These are phyloP conservation scores for Botrytis deweyae DNA, from an alignment of 2,329 filamentous ascomycete species.

Conservation along the genomic window DNA sequence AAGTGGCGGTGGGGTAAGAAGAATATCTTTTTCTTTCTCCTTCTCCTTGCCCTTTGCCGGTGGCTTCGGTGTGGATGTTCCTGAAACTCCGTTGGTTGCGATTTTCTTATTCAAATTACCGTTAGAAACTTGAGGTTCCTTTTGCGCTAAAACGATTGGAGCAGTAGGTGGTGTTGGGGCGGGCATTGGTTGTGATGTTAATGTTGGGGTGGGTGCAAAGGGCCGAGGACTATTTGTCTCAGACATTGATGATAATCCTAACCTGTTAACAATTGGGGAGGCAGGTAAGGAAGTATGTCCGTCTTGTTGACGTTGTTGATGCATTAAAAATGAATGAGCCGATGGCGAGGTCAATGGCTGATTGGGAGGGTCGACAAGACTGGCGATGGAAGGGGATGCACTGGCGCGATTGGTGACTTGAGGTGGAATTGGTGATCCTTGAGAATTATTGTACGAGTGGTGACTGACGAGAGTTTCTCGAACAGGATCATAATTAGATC, in stretches of 20 bases:
- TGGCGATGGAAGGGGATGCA: constrained; percentile 87
- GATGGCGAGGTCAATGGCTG: constrained; percentile 38
- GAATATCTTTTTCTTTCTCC: constrained; percentile 28
- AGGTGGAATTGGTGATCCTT: constrained; percentile 46
- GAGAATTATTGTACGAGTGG: constrained; percentile 46
- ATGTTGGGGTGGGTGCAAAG: constrained; percentile 12
- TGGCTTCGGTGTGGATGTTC: constrained; percentile 50
- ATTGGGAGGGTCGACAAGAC: constrained; percentile 73
- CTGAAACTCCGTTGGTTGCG: constrained; percentile 47
- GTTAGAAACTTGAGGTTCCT: neutral
- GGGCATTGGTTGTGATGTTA: constrained; percentile 13
- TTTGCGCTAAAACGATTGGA: constrained; percentile 16
- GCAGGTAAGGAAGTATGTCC: constrained; percentile 34
- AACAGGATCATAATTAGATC: constrained; percentile 67
- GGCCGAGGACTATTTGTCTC: constrained; percentile 8
- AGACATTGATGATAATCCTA: constrained; percentile 29
- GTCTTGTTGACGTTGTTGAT: constrained; percentile 34
- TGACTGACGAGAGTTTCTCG: constrained; percentile 56
- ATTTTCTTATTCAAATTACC: constrained; percentile 39
- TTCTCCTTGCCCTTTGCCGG: constrained; percentile 51
- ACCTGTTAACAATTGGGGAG: constrained; percentile 36
- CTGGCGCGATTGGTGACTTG: constrained; percentile 68
- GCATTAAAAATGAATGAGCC: constrained; percentile 40
- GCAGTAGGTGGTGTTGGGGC: constrained; percentile 11
- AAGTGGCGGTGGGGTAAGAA: constrained; percentile 50